Base-by-base conservation (phyloP, 192 early-diverging fungal species). In the Physocladia obscura region DNA sequence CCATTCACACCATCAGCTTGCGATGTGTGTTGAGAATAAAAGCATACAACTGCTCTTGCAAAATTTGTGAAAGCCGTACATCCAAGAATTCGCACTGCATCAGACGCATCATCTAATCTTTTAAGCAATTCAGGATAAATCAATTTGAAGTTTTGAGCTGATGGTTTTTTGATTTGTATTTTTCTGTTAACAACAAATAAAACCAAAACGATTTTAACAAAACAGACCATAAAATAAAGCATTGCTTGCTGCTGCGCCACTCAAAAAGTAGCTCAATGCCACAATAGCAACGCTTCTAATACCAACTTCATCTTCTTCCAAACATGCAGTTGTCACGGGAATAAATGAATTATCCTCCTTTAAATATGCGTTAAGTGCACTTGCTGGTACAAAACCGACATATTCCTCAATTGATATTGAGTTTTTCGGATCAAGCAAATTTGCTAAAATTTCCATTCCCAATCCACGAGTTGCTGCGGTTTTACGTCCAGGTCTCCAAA, bases 101-200 rank as follows among this genome's bases (percentile, higher is more conserved):
- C 86, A 4, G 73, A 62, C 4, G 86, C 80, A 67, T 87, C 86
- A 68, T 87, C 86, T 22, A 87, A 37, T 1, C 86, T 75, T 58
- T 87, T 87, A 26, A 84, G 47, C 11, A 85, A 64, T 52, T 87
- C 86, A 8, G 73, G 80, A 62, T 86, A 87, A 8, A 86, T 36
- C 2, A 51, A 76, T 54, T 86, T 86, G 62, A 80, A 69, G 15
- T 55, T 44, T 26, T 55, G 40, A 1, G 75, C 79, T 77, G 72
- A 36, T 24, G 44, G 58, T 17, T 27, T n/a, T n/a, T n/a, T n/a
- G n/a, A n/a, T n/a, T n/a, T n/a, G n/a, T n/a, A 69, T 3, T 32
- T 72, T 24, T 36, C 63, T n/a, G 2, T 44, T 13, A n/a, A 44
- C 11, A 8, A 13, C 40, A 44, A 44, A 44, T 44, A 8, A 44